Evolutionary conservation across 2,329 filamentous ascomycete genomes (phyloP), one percentile per base, ranked within the genome.

Genomic region (Colletotrichum filicis): DNA sequence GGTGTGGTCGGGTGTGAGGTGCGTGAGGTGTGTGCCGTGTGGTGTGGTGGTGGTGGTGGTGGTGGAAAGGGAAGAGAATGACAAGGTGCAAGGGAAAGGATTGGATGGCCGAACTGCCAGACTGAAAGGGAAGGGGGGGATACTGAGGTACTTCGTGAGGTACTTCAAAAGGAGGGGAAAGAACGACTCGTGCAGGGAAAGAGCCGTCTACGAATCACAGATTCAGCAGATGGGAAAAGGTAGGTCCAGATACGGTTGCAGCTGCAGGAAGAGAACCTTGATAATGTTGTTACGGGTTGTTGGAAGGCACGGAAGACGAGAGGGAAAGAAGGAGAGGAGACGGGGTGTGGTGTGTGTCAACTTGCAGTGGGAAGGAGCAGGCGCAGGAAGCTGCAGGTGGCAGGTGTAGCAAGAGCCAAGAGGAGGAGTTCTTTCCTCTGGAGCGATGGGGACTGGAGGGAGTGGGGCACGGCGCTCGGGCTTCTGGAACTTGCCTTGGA

Each of bases 111-210:
- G 14, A 35, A 56, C 53, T 65, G 52, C 22, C 16, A 58, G 46
- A 53, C 22, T 46, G 42, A 37, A 59, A 59, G 63, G 61, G 16
- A 68, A 59, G 37, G 63, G 42, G 42, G 58, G 32, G 53, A 22
- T 22, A 26, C 12, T 12, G 11, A 35, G 32, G 32, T 35, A 35
- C 32, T 35, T 35, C 32, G 32, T 26, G 11, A 63, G 37, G 37
- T 42, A 42, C 37, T 42, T 42, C 14, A 19, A 26, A 37, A 52
- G 30, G 46, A 49, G 42, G 49, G 53, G 35, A 26, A 59, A 37
- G 7, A 53, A 37, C 64, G 64, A 66, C 55, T 66, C 64, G 64
- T 37, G 42, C 55, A 37, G 24, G 14, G 61, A 30, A 61, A 37
- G 28, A 28, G 9, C 19, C 28, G 56, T 8, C 22, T 24, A 14